phyloP scores from a whole-genome alignment of 306 rosid genomes.

The Phaseolus lunatus region DNA sequence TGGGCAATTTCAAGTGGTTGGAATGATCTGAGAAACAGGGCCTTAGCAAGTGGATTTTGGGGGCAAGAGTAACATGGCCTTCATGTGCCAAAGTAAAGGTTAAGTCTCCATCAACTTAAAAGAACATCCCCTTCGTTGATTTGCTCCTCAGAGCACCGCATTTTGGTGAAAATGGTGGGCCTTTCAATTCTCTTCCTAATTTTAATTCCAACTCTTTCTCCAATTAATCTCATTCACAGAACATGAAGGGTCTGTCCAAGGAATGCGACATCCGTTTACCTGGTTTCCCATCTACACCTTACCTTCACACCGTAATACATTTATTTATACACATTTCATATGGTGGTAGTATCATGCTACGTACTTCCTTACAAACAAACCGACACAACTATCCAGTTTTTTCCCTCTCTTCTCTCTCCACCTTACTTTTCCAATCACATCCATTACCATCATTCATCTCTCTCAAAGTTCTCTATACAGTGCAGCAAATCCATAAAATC shows the following conservation, averaged over 20 bases:
- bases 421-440: slow-evolving; percentile 3
- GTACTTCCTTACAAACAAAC: slow-evolving; percentile 16
- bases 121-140: slow-evolving; percentile 54
- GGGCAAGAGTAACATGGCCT: slow-evolving; percentile 96
- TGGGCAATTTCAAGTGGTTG: slow-evolving; percentile 54
- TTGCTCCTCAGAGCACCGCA: slow-evolving; percentile 54
- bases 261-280: slow-evolving; percentile 48
- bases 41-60: slow-evolving; percentile 49
- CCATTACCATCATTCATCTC: not conserved
- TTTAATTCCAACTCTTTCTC: slow-evolving; percentile 48
- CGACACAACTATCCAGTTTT: not conserved
- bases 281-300: slow-evolving; percentile 38
- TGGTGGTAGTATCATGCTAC: not conserved
- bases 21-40: slow-evolving; percentile 50
- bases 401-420: not conserved
- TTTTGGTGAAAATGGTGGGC: slow-evolving; percentile 62
- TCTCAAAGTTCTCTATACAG: not conserved
- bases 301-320: slow-evolving; percentile 6
- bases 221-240: slow-evolving; percentile 70
- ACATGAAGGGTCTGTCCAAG: slow-evolving; percentile 54
- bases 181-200: slow-evolving; percentile 48
- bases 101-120: slow-evolving; percentile 69
- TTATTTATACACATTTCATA: not conserved
- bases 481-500: slow-evolving; percentile 5
- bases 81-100: slow-evolving; percentile 78